A percentile compares a stretch with the other conserved stretches of the same genome.
phyloP scores from a whole-genome alignment of 352 stramenopile genomes.

The Globisporangium rhizosaccharum region DNA sequence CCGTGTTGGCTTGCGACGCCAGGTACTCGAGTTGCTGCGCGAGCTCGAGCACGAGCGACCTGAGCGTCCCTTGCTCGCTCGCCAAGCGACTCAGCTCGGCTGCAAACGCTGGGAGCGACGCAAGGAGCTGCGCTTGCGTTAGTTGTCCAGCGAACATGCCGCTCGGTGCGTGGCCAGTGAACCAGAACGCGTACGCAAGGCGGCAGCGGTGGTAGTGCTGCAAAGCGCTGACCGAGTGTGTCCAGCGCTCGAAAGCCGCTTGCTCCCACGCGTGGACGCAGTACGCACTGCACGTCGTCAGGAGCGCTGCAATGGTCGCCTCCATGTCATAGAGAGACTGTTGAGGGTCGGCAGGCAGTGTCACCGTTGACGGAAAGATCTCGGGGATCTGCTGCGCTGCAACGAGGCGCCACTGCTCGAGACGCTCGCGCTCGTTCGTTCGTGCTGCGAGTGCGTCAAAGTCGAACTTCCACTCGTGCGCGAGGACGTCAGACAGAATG shows the following conservation, averaged over 20 bases:
- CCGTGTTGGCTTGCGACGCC: slow-evolving; percentile 18
- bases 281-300: slow-evolving; percentile 4
- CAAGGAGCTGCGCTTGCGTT: slow-evolving; percentile 31
- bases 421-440: slow-evolving; percentile 9
- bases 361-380: slow-evolving; percentile 26
- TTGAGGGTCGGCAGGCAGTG: slow-evolving; percentile 8
- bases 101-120: slow-evolving; percentile 33
- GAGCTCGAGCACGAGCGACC: slow-evolving; percentile 36
- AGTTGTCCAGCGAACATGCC: slow-evolving; percentile 11
- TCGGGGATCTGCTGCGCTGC: slow-evolving; percentile 24
- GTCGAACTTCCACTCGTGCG: slow-evolving; percentile 43
- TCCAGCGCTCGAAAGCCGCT: slow-evolving; percentile 5
- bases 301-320: slow-evolving; percentile 1
- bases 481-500: slow-evolving; percentile 28
- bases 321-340: slow-evolving; percentile 3
- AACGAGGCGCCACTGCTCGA: slow-evolving; percentile 24
- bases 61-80: slow-evolving; percentile 22
- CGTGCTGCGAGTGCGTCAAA: slow-evolving; percentile 10
- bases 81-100: slow-evolving; percentile 30
- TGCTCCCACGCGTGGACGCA: slow-evolving; percentile 2
- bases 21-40: slow-evolving; percentile 51
- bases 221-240: not conserved
- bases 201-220: slow-evolving; percentile 21
- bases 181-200: slow-evolving; percentile 40
- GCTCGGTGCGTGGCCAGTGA: slow-evolving; percentile 7